Conservation (phyloP, 1,284 basidiomycete species). For the Rhodotorula sp. region DNA sequence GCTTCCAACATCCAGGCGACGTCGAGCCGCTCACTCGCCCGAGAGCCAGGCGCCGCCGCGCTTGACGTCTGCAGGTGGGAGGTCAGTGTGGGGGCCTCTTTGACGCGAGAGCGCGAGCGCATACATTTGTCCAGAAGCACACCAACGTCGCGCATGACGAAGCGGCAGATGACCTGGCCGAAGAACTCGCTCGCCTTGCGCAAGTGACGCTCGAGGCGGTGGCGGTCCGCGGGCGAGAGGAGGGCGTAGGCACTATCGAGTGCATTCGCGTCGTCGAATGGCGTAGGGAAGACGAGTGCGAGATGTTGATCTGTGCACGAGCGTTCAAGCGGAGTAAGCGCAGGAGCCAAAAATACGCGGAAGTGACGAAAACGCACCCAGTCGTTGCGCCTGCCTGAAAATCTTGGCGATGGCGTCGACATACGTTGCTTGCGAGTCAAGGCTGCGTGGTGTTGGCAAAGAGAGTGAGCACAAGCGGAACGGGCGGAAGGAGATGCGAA, state of each 20-base stretch:
- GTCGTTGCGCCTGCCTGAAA: conserved; percentile 71
- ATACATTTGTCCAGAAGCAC: conserved; percentile 75
- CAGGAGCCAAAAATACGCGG: not conserved
- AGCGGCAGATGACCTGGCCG: conserved; percentile 81
- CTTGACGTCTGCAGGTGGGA: conserved; percentile 29
- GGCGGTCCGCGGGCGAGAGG: conserved; percentile 65
- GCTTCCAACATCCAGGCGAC: no score
- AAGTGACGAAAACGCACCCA: conserved; percentile 53
- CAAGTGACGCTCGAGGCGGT: conserved; percentile 70
- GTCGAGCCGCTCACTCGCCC: conserved; percentile 13
- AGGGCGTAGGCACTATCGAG: conserved; percentile 51
- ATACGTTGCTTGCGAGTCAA: conserved; percentile 84
- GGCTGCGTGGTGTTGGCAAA: conserved; percentile 55
- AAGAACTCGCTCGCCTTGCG: conserved; percentile 85
- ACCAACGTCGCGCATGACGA: conserved; percentile 72
- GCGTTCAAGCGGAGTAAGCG: not conserved
- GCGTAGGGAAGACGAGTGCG: conserved; percentile 65
- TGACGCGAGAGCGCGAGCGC: not conserved
- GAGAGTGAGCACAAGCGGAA: not conserved
- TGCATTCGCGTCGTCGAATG: conserved; percentile 58
- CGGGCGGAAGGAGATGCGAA: not conserved
- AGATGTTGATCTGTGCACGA: conserved; percentile 70
- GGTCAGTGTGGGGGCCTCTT: not conserved
- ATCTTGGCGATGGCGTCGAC: conserved; percentile 74
- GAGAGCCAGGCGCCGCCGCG: conserved; percentile 39